Conservation (phyloP, 164 flowering plant species). For the Hamamelis virginiana region DNA sequence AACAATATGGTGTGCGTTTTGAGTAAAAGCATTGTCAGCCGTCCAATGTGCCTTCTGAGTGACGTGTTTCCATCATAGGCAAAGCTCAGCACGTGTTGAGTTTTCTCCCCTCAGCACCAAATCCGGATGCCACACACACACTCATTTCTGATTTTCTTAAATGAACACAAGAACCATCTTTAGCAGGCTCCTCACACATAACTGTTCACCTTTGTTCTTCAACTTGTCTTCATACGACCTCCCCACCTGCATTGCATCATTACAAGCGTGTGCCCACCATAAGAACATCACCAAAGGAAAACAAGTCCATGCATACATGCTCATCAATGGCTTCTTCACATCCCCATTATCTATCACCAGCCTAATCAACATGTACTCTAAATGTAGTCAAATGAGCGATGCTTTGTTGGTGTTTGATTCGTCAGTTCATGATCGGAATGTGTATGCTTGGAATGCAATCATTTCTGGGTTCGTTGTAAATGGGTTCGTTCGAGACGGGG, state of each 20-base stretch:
- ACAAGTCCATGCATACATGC: slow-evolving; percentile 49
- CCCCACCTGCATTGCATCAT: slow-evolving; percentile 36
- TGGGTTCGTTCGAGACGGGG: slow-evolving; percentile 30
- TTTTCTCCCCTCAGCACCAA: too few species aligned
- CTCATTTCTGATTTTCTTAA: too few species aligned
- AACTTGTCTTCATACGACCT: slow-evolving; percentile 18
- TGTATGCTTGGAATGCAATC: slow-evolving; percentile 61
- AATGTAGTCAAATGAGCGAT: slow-evolving; percentile 41
- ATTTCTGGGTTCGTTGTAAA: slow-evolving; percentile 53
- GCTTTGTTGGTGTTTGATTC: slow-evolving; percentile 44
- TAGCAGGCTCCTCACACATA: too few species aligned
- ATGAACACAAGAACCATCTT: too few species aligned
- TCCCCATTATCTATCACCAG: slow-evolving; percentile 59
- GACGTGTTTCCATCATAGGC: too few species aligned
- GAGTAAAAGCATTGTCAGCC: too few species aligned
- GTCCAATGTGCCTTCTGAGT: too few species aligned
- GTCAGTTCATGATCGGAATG: slow-evolving; percentile 28
- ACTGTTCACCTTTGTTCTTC: background rate
- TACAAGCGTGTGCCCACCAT: slow-evolving; percentile 56
- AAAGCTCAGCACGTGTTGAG: too few species aligned
- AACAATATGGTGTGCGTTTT: too few species aligned
- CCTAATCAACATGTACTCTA: slow-evolving; percentile 79
- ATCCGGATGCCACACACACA: too few species aligned
- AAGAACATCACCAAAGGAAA: slow-evolving; percentile 44
- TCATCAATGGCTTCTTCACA: slow-evolving; percentile 32